A percentile compares a stretch with the other conserved stretches of the same genome.
Evolutionary conservation across 495 filamentous ascomycete genomes (phyloP).

Genomic region (Terfezia boudieri): DNA sequence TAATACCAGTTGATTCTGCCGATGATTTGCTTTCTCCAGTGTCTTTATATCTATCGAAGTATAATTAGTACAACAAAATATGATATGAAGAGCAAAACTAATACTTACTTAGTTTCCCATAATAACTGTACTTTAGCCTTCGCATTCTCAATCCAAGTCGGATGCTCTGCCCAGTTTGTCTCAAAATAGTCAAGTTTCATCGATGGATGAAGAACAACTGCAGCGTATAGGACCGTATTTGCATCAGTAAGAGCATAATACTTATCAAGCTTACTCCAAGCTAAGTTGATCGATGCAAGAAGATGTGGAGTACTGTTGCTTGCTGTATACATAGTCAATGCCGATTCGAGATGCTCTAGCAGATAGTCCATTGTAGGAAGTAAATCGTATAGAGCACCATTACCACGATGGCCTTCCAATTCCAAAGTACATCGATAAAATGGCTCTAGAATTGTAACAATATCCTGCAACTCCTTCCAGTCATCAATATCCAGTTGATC

Average conservation of each 20-base stretch:
- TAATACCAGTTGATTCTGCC: no score
- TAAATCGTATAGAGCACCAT: background rate
- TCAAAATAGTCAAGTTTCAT: no score
- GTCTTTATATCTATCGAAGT: no score
- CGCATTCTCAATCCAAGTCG: no score
- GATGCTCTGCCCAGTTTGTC: no score
- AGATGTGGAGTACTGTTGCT: background rate
- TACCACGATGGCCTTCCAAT: background rate
- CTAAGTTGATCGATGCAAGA: background rate
- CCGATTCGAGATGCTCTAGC: no score
- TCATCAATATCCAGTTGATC: constrained; percentile 1
- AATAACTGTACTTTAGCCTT: no score
- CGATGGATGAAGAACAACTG: background rate
- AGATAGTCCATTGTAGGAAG: no score
- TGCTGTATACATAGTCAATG: background rate
- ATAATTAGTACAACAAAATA: no score
- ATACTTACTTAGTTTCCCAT: no score
- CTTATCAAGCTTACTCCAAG: background rate
- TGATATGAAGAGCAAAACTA: no score
- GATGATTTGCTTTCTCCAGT: no score
- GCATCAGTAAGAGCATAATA: constrained; percentile 1
- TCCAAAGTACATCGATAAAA: constrained; percentile 1
- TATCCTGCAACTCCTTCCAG: constrained; percentile 2
- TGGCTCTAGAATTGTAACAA: constrained; percentile 1
- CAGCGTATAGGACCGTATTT: background rate